These are phyloP conservation scores for Solanum chiquidenum DNA, from an alignment of 257 asterid species.

Conservation along the genomic window DNA sequence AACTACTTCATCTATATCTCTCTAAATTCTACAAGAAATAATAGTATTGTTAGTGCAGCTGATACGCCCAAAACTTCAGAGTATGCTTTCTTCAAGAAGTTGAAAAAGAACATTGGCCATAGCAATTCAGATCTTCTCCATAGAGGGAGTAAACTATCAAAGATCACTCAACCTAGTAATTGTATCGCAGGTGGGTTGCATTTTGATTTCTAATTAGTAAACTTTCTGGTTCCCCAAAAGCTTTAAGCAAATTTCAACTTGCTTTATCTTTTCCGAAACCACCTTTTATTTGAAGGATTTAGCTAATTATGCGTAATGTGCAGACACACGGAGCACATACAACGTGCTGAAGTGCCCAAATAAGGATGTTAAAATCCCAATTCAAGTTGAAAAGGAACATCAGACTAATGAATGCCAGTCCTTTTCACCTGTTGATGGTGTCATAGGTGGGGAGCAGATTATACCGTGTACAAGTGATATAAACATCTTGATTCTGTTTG, in stretches of 20 bases:
- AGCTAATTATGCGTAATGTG: background rate
- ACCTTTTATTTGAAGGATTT: background rate
- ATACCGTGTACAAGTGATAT: background rate
- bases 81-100: slow-evolving; percentile 62
- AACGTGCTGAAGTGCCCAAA: slow-evolving; percentile 11
- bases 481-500: background rate
- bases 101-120: slow-evolving; percentile 35
- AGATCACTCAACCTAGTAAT: slow-evolving; percentile 9
- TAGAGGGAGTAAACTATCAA: slow-evolving; percentile 13
- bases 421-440: slow-evolving; percentile 22
- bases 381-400: slow-evolving; percentile 24
- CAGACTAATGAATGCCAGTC: slow-evolving; percentile 16
- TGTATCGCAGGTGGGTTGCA: slow-evolving; percentile 25
- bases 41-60: slow-evolving; percentile 25
- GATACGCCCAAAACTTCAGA: slow-evolving; percentile 74
- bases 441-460: background rate
- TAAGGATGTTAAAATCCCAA: slow-evolving; percentile 13
- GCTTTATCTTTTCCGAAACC: background rate
- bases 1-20: background rate
- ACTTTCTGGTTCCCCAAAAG: background rate
- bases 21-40: background rate
- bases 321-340: slow-evolving; percentile 22
- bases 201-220: background rate
- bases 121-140: slow-evolving; percentile 10
- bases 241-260: background rate